Percentiles rank a stretch among this genome's conserved stretches.
Conservation (phyloP, 306 rosid genomes). For the Erythrophleum fordii region DNA sequence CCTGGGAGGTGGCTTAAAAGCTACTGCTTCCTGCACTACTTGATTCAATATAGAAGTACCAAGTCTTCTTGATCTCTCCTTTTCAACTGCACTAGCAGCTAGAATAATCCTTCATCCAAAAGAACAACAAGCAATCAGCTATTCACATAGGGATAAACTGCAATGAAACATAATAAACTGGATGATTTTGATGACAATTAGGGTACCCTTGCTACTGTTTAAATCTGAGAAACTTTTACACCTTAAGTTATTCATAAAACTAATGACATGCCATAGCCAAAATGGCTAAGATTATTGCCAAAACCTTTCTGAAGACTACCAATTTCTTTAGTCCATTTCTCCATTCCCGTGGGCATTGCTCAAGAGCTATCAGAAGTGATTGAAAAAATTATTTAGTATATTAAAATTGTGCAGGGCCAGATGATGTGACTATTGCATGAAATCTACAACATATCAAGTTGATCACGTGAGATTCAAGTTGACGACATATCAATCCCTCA, state of each 20-base stretch:
- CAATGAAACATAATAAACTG: slow-evolving; percentile 25
- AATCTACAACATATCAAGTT: no score
- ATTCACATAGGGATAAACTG: slow-evolving; percentile 25
- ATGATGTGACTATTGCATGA: slow-evolving; percentile 23
- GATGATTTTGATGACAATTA: slow-evolving; percentile 20
- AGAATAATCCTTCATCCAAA: slow-evolving; percentile 70
- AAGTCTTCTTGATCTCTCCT: slow-evolving; percentile 93
- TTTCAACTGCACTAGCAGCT: slow-evolving; percentile 89
- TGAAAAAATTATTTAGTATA: background rate
- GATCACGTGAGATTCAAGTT: slow-evolving; percentile 34
- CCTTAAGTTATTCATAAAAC: background rate
- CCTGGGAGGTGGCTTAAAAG: slow-evolving; percentile 95
- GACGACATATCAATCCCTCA: slow-evolving; percentile 1
- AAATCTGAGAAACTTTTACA: slow-evolving; percentile 27
- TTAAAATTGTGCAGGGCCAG: slow-evolving; percentile 9
- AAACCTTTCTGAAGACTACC: background rate
- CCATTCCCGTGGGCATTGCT: slow-evolving; percentile 3
- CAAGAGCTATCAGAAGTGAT: slow-evolving; percentile 6
- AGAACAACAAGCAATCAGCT: slow-evolving; percentile 44
- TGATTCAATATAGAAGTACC: slow-evolving; percentile 87
- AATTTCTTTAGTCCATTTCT: slow-evolving; percentile 33
- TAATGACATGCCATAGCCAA: slow-evolving; percentile 12
- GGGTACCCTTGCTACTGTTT: slow-evolving; percentile 20
- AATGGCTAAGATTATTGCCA: slow-evolving; percentile 12
- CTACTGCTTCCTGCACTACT: slow-evolving; percentile 84